A percentile compares a stretch with the other conserved stretches of the same genome.
Conservation (phyloP, 176 grass and related monocot genomes). For the Bothriochloa decipiens region DNA sequence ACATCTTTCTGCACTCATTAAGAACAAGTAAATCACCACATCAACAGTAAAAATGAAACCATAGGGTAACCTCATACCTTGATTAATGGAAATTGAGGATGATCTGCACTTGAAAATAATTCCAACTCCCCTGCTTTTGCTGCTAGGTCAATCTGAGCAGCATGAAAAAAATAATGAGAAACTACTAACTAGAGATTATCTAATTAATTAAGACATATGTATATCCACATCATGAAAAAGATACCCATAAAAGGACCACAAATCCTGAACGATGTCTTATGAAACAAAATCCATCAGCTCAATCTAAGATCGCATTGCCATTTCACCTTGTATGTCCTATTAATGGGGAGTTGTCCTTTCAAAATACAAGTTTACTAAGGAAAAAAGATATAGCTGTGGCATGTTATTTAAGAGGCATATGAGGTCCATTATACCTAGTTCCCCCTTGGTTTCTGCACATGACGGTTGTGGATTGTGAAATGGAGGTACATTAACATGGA, state of each 20-base stretch:
- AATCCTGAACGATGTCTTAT: constrained; percentile 6
- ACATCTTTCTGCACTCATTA: constrained; percentile 82
- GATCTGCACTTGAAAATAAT: constrained; percentile 71
- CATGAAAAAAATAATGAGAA: constrained; percentile 32
- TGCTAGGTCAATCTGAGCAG: constrained; percentile 77
- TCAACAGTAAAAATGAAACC: constrained; percentile 35
- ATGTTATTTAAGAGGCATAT: constrained; percentile 25
- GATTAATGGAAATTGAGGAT: constrained; percentile 76
- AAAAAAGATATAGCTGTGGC: not conserved
- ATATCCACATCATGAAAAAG: constrained; percentile 16
- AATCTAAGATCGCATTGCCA: not conserved
- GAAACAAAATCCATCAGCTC: constrained; percentile 25
- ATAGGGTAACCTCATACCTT: constrained; percentile 61
- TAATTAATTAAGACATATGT: constrained; percentile 21
- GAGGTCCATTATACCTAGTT: not conserved
- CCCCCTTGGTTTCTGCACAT: not conserved
- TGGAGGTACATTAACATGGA: constrained; percentile 19
- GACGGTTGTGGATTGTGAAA: constrained; percentile 1
- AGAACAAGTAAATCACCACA: constrained; percentile 35
- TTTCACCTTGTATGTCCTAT: not conserved
- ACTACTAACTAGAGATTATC: constrained; percentile 29
- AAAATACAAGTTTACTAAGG: not conserved
- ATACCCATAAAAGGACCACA: not conserved
- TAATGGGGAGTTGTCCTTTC: not conserved
- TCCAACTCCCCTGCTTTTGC: constrained; percentile 72